Conservation (phyloP, 768 basidiomycete genomes). For the Terana coerulea region DNA sequence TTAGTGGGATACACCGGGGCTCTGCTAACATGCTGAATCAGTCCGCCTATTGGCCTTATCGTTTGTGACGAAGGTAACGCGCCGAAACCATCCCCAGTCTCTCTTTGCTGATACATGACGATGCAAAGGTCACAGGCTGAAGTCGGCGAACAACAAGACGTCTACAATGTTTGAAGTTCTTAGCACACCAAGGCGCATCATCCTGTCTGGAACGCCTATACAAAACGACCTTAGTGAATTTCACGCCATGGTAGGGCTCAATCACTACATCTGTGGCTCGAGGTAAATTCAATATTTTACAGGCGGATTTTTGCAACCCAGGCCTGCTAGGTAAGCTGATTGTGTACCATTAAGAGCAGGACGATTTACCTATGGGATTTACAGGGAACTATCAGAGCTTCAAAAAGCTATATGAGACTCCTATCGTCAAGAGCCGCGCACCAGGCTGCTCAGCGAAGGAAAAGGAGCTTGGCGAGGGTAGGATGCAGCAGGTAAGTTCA, state of each 20-base stretch:
- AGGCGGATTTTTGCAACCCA: conserved; percentile 95
- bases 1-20: neutral
- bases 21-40: conserved; percentile 28
- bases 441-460: conserved; percentile 72
- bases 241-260: conserved; percentile 80
- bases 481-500: conserved; percentile 62
- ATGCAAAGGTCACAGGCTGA: conserved; percentile 76
- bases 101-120: neutral
- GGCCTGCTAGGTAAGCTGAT: conserved; percentile 65
- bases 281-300: neutral
- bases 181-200: conserved; percentile 72
- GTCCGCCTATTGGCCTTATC: conserved; percentile 89
- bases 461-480: conserved; percentile 71
- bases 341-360: neutral
- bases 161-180: conserved; percentile 80
- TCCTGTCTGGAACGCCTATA: conserved; percentile 94
- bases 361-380: neutral
- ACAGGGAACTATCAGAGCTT: conserved; percentile 75
- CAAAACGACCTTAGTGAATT: conserved; percentile 96
- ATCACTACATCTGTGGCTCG: neutral
- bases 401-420: conserved; percentile 77
- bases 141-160: conserved; percentile 89
- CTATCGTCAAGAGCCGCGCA: conserved; percentile 82
- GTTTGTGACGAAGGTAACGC: conserved; percentile 88
- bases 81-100: neutral